A percentile compares a stretch with the other conserved stretches of the same genome.
Evolutionary conservation across 192 early-diverging fungal species (phyloP).

Genomic region (Podila epicladia): DNA sequence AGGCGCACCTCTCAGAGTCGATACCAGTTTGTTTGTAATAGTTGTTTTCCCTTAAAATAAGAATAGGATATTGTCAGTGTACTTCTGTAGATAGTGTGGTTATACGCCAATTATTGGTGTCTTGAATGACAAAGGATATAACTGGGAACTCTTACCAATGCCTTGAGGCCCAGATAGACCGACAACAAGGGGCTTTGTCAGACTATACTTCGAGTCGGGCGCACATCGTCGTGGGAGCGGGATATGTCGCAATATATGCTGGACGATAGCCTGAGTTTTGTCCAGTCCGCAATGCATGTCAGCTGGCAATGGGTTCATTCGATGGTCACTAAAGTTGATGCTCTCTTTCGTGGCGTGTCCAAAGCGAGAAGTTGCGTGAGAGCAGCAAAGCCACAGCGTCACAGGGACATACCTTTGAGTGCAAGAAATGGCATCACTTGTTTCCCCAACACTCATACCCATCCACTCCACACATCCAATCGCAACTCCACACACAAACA

Average conservation of each 20-base stretch:
- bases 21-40: constrained; percentile 23
- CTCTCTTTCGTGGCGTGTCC: too few relatives aligned
- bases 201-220: constrained; percentile 2
- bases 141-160: constrained; percentile 14
- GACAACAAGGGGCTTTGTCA: constrained; percentile 24
- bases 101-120: too few relatives aligned
- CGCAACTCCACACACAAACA: background rate
- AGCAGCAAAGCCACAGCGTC: constrained; percentile 1
- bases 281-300: constrained; percentile 20
- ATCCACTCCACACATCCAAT: background rate
- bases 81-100: too few relatives aligned
- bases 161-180: constrained; percentile 49
- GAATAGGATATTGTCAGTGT: too few relatives aligned
- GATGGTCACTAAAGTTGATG: too few relatives aligned
- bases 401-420: background rate
- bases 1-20: constrained; percentile 13
- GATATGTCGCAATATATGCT: constrained; percentile 33
- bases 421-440: background rate
- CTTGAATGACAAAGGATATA: too few relatives aligned
- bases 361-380: background rate
- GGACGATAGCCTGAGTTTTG: constrained; percentile 42
- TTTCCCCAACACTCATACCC: background rate
- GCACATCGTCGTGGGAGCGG: constrained; percentile 22
- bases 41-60: constrained; percentile 41
- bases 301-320: background rate